Evolutionary conservation across 1,284 basidiomycete species (phyloP).

Genomic region (Fereydounia khargensis): DNA sequence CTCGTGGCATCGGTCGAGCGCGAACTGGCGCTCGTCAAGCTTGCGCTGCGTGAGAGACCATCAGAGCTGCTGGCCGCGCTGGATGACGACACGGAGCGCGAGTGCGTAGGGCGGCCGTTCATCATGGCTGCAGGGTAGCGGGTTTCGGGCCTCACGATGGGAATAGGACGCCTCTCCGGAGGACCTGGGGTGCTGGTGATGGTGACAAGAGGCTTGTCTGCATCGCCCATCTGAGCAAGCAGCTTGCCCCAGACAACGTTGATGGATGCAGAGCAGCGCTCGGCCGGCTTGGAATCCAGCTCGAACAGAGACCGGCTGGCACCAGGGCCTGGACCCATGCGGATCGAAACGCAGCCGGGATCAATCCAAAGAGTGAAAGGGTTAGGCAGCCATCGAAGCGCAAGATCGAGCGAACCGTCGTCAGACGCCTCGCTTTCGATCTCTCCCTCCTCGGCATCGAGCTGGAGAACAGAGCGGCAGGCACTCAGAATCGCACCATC

Average conservation of each 20-base stretch:
- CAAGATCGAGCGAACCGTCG: constrained; percentile 6
- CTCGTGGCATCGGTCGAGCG: constrained; percentile 26
- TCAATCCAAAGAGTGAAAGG: constrained; percentile 47
- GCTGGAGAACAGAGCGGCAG: constrained; percentile 14
- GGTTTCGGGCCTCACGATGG: constrained; percentile 23
- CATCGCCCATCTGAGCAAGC: constrained; percentile 4
- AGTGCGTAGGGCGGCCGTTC: constrained; percentile 2
- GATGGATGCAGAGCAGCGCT: constrained; percentile 2
- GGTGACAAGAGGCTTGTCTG: constrained; percentile 10
- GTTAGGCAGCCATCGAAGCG: constrained; percentile 16
- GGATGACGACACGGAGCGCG: constrained; percentile 13
- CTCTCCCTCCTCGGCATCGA: constrained; percentile 14
- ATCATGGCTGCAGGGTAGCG: constrained; percentile 1
- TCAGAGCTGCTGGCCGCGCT: constrained; percentile 8
- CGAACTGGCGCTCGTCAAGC: constrained; percentile 17
- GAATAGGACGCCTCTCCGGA: constrained; percentile 15
- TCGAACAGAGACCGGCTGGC: constrained; percentile 7
- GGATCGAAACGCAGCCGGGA: constrained; percentile 43
- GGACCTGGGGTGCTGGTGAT: constrained; percentile 1
- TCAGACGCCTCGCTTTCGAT: constrained; percentile 3
- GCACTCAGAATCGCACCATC: constrained; percentile 25
- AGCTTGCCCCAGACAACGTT: constrained; percentile 35
- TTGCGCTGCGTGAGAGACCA: constrained; percentile 18
- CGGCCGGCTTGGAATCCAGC: constrained; percentile 4
- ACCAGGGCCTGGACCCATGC: constrained; percentile 35